Evolutionary conservation across 1,139 yeast genomes (phyloP), one percentile per base, ranked within the genome.

Genomic region (Geotrichum carabidarum): DNA sequence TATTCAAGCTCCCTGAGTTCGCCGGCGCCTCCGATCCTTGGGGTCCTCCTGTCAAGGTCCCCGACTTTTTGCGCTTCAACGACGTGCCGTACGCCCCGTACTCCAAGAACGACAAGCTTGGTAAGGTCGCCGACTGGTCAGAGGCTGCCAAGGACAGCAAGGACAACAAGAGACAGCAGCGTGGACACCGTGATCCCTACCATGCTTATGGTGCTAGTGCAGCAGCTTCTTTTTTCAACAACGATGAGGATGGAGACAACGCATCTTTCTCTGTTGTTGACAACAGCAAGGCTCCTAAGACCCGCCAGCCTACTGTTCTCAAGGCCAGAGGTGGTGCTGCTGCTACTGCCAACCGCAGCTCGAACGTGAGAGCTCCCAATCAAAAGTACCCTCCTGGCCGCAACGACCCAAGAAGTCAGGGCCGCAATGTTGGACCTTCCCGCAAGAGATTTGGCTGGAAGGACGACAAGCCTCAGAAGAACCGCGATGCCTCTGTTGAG

Each of bases 31-130:
- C 61, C 17, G 73, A 72, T 54, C 71, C 81, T 35, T 81, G 84
- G 84, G 86, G 86, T 43, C 86, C 86, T 31, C 75, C 82, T 14
- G 54, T 73, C 4, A 60, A 65, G 9, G 71, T 77, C 30, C 83
- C 84, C 35, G 67, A 66, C 40, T 65, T 72, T 31, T 68, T 80
- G 50, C 68, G 73, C 38, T 80, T 80, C 65, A 74, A 76, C 57
- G 82, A 80, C 54, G 79, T 81, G 51, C 86, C 86, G n/a, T 82
- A 80, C 63, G 85, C 85, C 11, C 86, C 86, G 11, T 82, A 77
- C 65, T 79, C 83, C 62, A 82, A 82, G 69, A 77, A 81, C 58
- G 86, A 82, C 66, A 81, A 80, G 67, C 73, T 82, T 34, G 86
- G 86, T 54, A 81, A 80, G 67, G 82, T 77, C 46, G 85, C 86